phyloP scores from a whole-genome alignment of 2,329 filamentous ascomycete genomes.

The Aspergillus transmontanensis region DNA sequence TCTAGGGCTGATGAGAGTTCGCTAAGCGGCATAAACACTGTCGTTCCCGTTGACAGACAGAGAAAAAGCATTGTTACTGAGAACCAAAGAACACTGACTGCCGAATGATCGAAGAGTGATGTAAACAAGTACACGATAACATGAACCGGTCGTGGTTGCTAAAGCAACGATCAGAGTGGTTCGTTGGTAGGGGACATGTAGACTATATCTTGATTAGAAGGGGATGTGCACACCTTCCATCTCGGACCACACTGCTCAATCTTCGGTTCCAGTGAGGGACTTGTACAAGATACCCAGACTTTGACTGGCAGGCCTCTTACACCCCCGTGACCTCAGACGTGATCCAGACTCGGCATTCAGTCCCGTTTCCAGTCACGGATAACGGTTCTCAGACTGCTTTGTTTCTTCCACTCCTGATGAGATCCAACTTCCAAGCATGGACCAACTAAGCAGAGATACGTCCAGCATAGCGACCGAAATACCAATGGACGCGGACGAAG shows the following conservation, averaged over 20 bases:
- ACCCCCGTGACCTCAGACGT: neutral
- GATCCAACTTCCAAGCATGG: neutral
- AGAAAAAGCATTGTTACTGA: neutral
- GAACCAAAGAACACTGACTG: neutral
- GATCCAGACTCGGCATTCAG: neutral
- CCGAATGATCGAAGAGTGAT: neutral
- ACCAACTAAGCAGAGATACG: neutral
- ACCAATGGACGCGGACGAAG: neutral
- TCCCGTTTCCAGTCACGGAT: neutral
- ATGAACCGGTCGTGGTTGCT: too few species aligned
- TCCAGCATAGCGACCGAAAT: neutral
- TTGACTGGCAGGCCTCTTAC: neutral
- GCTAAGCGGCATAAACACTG: too few species aligned
- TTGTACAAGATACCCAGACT: neutral
- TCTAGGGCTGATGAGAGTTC: too few species aligned
- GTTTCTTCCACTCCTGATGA: neutral
- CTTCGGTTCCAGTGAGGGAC: too few species aligned
- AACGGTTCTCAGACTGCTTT: neutral
- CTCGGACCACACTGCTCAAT: too few species aligned
- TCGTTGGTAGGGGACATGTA: neutral
- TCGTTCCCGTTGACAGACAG: too few species aligned
- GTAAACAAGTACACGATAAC: neutral
- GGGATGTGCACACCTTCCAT: neutral
- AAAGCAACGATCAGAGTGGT: neutral
- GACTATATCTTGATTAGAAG: neutral